A percentile compares a stretch with the other conserved stretches of the same genome.
Conservation (phyloP, 371 early-diverging fungal genomes). For the Amoeboaphelidium protococcarum region DNA sequence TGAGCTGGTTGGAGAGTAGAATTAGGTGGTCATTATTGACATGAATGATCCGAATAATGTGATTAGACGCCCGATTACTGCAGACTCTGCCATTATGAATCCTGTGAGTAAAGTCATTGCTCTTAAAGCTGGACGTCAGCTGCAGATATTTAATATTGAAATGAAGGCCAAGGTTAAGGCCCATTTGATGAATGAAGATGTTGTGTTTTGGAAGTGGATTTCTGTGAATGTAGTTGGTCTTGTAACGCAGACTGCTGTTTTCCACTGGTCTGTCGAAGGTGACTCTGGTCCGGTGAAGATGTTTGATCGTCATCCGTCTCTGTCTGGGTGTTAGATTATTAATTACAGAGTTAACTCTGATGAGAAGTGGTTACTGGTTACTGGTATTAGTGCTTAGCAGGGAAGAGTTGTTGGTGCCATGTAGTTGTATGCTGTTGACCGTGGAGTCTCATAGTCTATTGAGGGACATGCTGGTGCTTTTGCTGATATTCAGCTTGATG, state of each 20-base stretch:
- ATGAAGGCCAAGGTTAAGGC: slow-evolving; percentile 79
- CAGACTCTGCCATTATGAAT: slow-evolving; percentile 95
- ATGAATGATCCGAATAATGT: slow-evolving; percentile 50
- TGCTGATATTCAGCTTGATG: slow-evolving; percentile 59
- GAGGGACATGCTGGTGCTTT: slow-evolving; percentile 93
- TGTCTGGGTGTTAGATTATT: slow-evolving; percentile 73
- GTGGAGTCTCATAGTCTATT: slow-evolving; percentile 72
- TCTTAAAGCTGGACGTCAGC: slow-evolving; percentile 65
- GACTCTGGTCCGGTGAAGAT: slow-evolving; percentile 54
- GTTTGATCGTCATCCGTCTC: slow-evolving; percentile 65
- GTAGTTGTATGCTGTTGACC: slow-evolving; percentile 80
- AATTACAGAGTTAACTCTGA: slow-evolving; percentile 67
- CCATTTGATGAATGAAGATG: slow-evolving; percentile 67
- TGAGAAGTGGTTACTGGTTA: slow-evolving; percentile 73
- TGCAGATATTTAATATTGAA: slow-evolving; percentile 91
- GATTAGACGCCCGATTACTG: slow-evolving; percentile 72
- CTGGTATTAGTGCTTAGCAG: slow-evolving; percentile 73
- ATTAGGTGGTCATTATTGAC: slow-evolving; percentile 81
- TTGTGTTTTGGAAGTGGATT: slow-evolving; percentile 91
- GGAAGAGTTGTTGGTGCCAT: slow-evolving; percentile 77
- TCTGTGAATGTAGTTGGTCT: slow-evolving; percentile 59
- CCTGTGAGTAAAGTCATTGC: slow-evolving; percentile 76
- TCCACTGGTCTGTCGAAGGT: slow-evolving; percentile 90
- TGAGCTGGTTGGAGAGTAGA: slow-evolving; percentile 55
- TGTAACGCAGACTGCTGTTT: slow-evolving; percentile 62